Evolutionary conservation across 495 filamentous ascomycete genomes (phyloP).

Genomic region (Melanomma pulvis-pyrius): DNA sequence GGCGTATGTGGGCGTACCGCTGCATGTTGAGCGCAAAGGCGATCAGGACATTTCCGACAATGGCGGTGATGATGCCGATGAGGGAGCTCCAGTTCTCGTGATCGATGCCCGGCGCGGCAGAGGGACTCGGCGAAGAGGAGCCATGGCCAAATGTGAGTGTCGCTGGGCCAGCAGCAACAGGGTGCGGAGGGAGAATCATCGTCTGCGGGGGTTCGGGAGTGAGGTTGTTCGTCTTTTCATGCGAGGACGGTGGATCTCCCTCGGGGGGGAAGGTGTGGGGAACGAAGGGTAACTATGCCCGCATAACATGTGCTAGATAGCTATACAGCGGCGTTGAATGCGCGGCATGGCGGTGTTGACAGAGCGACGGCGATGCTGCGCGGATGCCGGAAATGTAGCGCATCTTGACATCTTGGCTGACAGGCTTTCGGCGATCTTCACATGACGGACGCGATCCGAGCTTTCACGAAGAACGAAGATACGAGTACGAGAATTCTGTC

Average conservation of each 20-base stretch:
- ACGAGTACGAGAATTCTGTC: not conserved
- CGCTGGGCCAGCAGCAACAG: constrained; percentile 33
- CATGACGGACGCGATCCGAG: not conserved
- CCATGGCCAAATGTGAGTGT: constrained; percentile 7
- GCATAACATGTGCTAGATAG: not conserved
- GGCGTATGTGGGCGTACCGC: constrained; percentile 87
- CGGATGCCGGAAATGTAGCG: not conserved
- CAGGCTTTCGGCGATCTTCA: constrained; percentile 1
- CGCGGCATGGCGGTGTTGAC: not conserved
- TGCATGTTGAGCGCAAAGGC: constrained; percentile 95
- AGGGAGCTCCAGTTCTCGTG: constrained; percentile 72
- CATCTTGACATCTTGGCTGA: not conserved
- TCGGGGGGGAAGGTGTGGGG: not conserved
- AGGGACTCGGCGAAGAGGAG: not conserved
- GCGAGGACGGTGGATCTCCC: not conserved
- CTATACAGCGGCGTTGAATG: not conserved
- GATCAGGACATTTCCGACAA: constrained; percentile 88
- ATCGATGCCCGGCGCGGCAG: constrained; percentile 6
- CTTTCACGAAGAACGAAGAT: not conserved
- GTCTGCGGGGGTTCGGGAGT: not conserved
- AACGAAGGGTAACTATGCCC: not conserved
- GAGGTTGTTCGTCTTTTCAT: not conserved
- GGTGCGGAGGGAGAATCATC: constrained; percentile 18
- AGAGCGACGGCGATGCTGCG: not conserved
- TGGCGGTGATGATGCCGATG: constrained; percentile 91